Evolutionary conservation across 148 eudicot genomes (phyloP).

Genomic region (Spergularia bocconei): DNA sequence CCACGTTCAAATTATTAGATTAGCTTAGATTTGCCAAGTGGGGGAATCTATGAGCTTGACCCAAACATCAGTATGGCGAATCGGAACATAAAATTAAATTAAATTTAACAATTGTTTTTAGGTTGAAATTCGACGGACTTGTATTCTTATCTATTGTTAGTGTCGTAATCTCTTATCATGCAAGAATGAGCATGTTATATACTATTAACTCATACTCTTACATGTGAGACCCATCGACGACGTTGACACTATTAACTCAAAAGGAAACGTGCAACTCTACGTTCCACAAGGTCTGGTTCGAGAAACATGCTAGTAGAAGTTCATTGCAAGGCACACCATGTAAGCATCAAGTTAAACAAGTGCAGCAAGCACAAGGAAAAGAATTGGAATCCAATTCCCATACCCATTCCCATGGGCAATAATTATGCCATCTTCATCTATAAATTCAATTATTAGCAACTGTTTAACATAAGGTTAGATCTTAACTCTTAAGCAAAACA

Average conservation of each 20-base stretch:
- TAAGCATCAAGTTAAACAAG: constrained; percentile 23
- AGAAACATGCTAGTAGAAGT: not conserved
- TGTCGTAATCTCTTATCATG: not conserved
- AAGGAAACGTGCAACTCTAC: not conserved
- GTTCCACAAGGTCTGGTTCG: not conserved
- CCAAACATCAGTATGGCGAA: too few relatives aligned
- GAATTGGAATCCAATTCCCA: constrained; percentile 21
- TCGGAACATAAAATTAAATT: too few relatives aligned
- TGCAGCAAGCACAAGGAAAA: constrained; percentile 12
- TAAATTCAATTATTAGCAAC: constrained; percentile 6
- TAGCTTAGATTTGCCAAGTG: too few relatives aligned
- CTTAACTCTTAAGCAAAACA: not conserved
- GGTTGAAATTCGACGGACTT: too few relatives aligned
- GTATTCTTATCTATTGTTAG: too few relatives aligned
- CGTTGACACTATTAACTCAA: not conserved
- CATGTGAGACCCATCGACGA: not conserved
- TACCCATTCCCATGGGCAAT: not conserved
- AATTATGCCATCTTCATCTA: constrained; percentile 4
- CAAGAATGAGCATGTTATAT: too few relatives aligned
- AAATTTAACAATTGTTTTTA: too few relatives aligned
- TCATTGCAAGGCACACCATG: constrained; percentile 22
- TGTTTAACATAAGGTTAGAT: not conserved
- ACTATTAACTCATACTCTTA: too few relatives aligned
- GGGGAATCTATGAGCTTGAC: too few relatives aligned
- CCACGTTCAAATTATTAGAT: too few relatives aligned